A percentile compares a stretch with the other conserved stretches of the same genome.
These are phyloP conservation scores for Liriodendron chinense DNA, from an alignment of 164 flowering plant genomes.

Conservation along the genomic window DNA sequence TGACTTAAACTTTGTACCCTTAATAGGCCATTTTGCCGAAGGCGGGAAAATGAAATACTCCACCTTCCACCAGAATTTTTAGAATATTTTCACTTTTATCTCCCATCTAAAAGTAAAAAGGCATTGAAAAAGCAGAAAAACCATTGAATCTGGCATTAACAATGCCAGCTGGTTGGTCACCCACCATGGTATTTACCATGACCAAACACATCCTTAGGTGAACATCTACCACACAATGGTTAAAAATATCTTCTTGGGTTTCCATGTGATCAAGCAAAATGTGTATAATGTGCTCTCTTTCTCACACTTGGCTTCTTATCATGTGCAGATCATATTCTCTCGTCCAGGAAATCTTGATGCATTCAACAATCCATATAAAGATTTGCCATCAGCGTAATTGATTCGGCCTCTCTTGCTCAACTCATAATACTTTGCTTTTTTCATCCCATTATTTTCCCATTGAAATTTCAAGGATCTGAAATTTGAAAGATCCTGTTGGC, in stretches of 20 bases:
- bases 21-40: no score
- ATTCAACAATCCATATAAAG: constrained; percentile 49
- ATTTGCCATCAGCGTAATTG: constrained; percentile 33
- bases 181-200: neutral
- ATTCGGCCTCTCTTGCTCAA: neutral
- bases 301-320: neutral
- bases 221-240: neutral
- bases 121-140: neutral
- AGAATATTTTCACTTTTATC: no score
- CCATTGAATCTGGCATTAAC: neutral
- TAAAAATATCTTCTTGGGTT: neutral
- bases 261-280: neutral
- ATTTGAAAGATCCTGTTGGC: neutral
- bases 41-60: no score
- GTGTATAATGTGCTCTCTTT: neutral
- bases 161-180: no score
- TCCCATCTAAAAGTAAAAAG: neutral
- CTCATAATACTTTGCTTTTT: neutral
- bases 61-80: no score
- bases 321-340: constrained; percentile 64
- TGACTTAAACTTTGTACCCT: no score
- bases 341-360: constrained; percentile 67
- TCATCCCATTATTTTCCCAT: neutral
- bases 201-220: neutral
- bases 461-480: neutral